Base-by-base conservation (phyloP, 2,329 filamentous ascomycete species). In the Hypomyces perniciosus region DNA sequence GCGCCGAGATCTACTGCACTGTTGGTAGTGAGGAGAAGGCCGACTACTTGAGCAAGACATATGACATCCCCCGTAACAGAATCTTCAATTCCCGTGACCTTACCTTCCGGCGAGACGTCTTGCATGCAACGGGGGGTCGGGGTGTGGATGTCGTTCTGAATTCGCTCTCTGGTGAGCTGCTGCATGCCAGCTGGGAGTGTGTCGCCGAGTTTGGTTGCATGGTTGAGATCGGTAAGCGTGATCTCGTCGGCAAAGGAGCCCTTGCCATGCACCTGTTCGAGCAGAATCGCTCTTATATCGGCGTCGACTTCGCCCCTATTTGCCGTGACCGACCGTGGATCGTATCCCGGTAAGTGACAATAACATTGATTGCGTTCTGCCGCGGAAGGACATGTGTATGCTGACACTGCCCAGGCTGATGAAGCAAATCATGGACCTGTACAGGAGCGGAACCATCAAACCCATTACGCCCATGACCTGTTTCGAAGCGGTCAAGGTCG, bases 181-280 rank as follows among this genome's bases (percentile, higher is more conserved):
- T 71, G 0, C 60, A 62, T 5, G 61, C 64, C 0, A 62, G 67
- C 0, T 71, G 65, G 66, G 41, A 61, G 8, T 70, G 66, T 47
- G 58, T 72, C 4, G 65, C 68, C 2, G n/a, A 56, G 12, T 65
- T 57, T 31, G 70, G 70, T 1, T 58, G 44, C 0, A 63, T 72
- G 48, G 33, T 72, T 0, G 69, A 72, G 46, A 62, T 72, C 13
- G 67, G 66, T 2, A 67, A 66, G 41, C 58, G 60, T 10, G 68
- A 71, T 43, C 53, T 70, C 7, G 12, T 59, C 1, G 65, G 67
- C 1, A 65, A 68, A 6, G 68, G 63, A 3, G 57, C 61, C 4
- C 63, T 79, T 2, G 66, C 69, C 3, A 75, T 80, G 74, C 50
- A 62, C 0, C 62, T 64, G 0, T 79, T 80, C 35, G 57, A 64